phyloP scores from a whole-genome alignment of 2,329 filamentous ascomycete species.

The Lachnellula cervina region DNA sequence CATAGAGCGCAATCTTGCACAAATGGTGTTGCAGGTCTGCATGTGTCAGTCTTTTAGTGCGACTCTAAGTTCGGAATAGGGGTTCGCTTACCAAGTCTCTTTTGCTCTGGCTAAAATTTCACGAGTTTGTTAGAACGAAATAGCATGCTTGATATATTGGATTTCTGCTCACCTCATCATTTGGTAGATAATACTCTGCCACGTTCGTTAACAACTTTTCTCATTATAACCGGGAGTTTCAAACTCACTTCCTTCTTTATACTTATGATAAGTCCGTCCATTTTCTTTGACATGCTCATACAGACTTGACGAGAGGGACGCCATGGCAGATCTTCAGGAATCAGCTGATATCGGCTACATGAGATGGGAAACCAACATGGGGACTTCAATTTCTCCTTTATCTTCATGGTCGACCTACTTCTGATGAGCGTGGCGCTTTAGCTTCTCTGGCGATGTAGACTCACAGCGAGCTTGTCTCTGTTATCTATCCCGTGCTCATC shows the following conservation, averaged over 20 bases:
- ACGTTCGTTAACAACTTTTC: not conserved
- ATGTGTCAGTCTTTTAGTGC: not conserved
- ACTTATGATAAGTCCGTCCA: conserved; percentile 21
- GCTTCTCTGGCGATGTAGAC: not conserved
- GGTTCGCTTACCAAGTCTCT: conserved; percentile 9
- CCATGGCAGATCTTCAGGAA: conserved; percentile 1
- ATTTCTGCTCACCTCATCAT: conserved; percentile 8
- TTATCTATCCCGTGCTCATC: not conserved
- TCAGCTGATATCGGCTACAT: not conserved
- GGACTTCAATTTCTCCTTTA: not conserved
- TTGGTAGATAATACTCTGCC: conserved; percentile 11
- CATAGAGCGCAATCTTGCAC: conserved; percentile 15
- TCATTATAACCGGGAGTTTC: not conserved
- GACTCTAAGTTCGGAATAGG: not conserved
- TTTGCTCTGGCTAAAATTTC: conserved; percentile 5
- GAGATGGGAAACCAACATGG: not conserved
- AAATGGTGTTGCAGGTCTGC: conserved; percentile 20
- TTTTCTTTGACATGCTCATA: conserved; percentile 18
- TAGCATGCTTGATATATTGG: not conserved
- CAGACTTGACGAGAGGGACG: conserved; percentile 14
- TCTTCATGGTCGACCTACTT: not conserved
- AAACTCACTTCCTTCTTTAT: conserved; percentile 16
- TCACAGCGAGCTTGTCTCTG: not conserved
- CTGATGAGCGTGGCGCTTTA: not conserved
- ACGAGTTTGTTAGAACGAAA: not conserved